Evolutionary conservation across 805 yeast genomes (phyloP).

Genomic region (Wickerhamomyces alni): DNA sequence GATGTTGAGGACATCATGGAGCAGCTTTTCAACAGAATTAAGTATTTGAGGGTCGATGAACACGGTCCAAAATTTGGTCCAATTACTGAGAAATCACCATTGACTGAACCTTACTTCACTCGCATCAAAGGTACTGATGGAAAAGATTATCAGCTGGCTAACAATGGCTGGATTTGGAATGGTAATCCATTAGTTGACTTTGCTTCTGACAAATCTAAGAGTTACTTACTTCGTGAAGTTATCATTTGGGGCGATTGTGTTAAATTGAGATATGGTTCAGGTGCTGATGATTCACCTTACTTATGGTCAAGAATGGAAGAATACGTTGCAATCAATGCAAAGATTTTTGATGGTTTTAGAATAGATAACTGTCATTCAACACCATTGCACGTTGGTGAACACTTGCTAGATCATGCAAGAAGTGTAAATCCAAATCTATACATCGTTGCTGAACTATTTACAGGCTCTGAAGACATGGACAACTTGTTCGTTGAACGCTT

Average conservation of each 20-base stretch:
- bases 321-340: conserved; percentile 69
- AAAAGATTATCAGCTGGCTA: conserved; percentile 67
- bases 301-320: conserved; percentile 85
- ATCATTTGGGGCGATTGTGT: conserved; percentile 98
- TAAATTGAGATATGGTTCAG: conserved; percentile 77
- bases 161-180: conserved; percentile 99
- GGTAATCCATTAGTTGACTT: conserved; percentile 92
- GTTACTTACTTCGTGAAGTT: conserved; percentile 85
- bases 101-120: conserved; percentile 87
- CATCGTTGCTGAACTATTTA: conserved; percentile 89
- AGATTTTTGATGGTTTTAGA: conserved; percentile 78
- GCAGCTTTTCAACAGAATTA: conserved; percentile 72
- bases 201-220: conserved; percentile 74
- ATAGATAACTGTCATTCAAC: conserved; percentile 96
- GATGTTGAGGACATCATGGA: conserved; percentile 60
- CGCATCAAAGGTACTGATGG: conserved; percentile 50
- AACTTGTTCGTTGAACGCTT: conserved; percentile 84
- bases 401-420: conserved; percentile 83
- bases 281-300: conserved; percentile 78
- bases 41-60: conserved; percentile 67
- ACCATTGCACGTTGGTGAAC: conserved; percentile 91
- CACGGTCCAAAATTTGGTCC: conserved; percentile 81
- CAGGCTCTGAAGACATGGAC: conserved; percentile 90
- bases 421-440: conserved; percentile 77
- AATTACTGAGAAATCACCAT: conserved; percentile 49